Evolutionary conservation across 768 basidiomycete genomes (phyloP).

Genomic region (Chlorophyllum brunneum): DNA sequence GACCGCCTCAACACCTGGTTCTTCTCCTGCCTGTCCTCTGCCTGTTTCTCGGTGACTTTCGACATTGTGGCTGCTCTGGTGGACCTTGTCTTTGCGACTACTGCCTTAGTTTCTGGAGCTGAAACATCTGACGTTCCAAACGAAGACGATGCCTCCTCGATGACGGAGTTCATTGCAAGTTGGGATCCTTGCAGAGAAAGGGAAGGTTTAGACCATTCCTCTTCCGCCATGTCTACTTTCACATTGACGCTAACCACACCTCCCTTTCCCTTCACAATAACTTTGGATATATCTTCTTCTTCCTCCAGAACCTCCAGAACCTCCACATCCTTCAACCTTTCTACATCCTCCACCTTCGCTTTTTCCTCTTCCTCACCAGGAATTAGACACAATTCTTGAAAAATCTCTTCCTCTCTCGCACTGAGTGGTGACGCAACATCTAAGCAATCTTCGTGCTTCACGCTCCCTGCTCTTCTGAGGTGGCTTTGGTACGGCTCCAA

Average conservation of each 20-base stretch:
- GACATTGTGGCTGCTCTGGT: conserved; percentile 6
- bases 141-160: background rate
- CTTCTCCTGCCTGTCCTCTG: conserved; percentile 4
- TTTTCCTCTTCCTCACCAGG: conserved; percentile 29
- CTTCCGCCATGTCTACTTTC: background rate
- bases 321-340: no score
- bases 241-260: background rate
- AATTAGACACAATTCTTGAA: conserved; percentile 56
- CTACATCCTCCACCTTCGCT: conserved; percentile 13
- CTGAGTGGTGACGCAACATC: conserved; percentile 52
- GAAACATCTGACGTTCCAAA: no score
- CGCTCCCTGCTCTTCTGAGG: conserved; percentile 8
- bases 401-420: conserved; percentile 68
- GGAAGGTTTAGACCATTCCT: background rate
- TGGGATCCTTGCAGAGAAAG: background rate
- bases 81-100: background rate
- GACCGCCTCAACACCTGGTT: conserved; percentile 51
- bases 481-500: background rate
- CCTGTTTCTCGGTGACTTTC: conserved; percentile 1
- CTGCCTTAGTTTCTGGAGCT: background rate
- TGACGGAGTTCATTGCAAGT: background rate
- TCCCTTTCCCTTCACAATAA: background rate
- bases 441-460: conserved; percentile 18
- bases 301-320: no score
- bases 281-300: conserved; percentile 10